These are phyloP conservation scores for Teratosphaeria epicoccoides DNA, from an alignment of 2,329 filamentous ascomycete species.

Conservation along the genomic window DNA sequence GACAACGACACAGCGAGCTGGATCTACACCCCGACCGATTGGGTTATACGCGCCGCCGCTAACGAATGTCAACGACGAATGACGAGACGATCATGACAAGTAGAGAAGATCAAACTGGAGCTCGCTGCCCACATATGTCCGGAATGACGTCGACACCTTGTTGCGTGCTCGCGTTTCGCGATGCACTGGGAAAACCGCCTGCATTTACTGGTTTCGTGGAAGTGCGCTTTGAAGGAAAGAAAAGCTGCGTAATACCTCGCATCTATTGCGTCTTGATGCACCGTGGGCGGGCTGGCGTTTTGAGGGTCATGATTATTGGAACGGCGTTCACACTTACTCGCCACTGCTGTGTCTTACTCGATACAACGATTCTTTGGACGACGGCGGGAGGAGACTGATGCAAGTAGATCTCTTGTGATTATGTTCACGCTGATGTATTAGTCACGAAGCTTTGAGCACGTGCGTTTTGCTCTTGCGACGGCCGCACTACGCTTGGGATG, in stretches of 20 bases:
- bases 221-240: neutral
- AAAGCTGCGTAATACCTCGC: neutral
- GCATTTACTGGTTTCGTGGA: neutral
- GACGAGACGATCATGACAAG: slow-evolving; percentile 6
- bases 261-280: neutral
- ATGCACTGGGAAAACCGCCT: neutral
- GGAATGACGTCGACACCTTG: neutral
- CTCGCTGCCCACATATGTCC: slow-evolving; percentile 4
- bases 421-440: neutral
- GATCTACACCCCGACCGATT: neutral
- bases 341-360: neutral
- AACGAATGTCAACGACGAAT: slow-evolving; percentile 7
- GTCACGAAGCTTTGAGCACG: neutral
- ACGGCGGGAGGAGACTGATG: neutral
- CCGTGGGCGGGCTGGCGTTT: neutral
- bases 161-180: neutral
- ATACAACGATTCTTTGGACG: neutral
- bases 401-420: neutral
- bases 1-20: slow-evolving; percentile 3
- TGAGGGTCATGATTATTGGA: neutral
- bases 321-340: neutral
- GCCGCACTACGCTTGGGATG: neutral
- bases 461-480: neutral
- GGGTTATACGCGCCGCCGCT: neutral
- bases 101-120: slow-evolving; percentile 4